Base-by-base conservation (phyloP, 306 rosid species). In the Ammopiptanthus mongolicus region DNA sequence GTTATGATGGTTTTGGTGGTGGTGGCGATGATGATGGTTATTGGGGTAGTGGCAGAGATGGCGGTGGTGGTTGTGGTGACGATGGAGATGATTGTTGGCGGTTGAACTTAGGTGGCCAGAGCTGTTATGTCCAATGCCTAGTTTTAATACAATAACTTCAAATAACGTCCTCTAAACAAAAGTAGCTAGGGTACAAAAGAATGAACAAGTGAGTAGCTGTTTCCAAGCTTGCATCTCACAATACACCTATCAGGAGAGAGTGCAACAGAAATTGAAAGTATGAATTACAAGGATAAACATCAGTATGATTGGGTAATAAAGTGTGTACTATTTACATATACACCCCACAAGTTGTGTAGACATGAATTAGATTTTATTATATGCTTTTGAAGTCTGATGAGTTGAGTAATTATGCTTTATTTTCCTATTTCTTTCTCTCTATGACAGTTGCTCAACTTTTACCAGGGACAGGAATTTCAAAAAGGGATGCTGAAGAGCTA, bases 381-480 rank as follows among this genome's bases (percentile, higher is more conserved):
- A 28, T 13, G 23, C 55, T 13, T 25, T 28, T 65, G 44, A 61
- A 58, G 17, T 42, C 47, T 9, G 15, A 25, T 25, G 47, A 28
- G 0, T 68, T 21, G 51, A 68, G 63, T 22, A 18, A 62, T 68
- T 69, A 29, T 50, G 52, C 62, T 62, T 62, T 67, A 13, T 65
- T 69, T 70, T 37, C 14, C 23, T 52, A 13, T 29, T 12, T n/a
- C 22, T 53, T 9, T 56, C 67, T 57, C 69, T 29, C 15, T 7
- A 11, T 63, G 46, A 78, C 1, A 37, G 14, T 42, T 59, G 4
- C 46, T 50, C 23, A 52, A 66, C 76, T 52, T 62, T 76, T 59
- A 10, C 39, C 90, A 91, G 98, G 98, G 78, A 87, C 89, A 34
- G 96, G 90, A 53, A 79, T 91, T 68, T 83, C 87, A 28, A 88